Base-by-base conservation (phyloP, 495 filamentous ascomycete genomes). In the Penicillium robsamsonii region DNA sequence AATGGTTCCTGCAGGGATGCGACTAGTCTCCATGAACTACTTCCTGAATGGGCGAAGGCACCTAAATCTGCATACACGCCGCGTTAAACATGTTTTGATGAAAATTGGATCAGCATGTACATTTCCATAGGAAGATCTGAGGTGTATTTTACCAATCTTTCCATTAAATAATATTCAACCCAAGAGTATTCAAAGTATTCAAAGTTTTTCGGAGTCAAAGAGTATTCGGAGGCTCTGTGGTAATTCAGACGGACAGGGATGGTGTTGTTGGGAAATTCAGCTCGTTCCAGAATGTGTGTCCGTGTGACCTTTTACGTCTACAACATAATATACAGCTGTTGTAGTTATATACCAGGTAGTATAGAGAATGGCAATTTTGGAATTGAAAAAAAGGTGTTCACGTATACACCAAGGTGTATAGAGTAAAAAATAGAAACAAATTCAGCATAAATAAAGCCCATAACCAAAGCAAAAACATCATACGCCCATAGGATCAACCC, bases 401-500 rank as follows among this genome's bases (percentile, higher is more conserved):
- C 22, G 17, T 47, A 49, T 49, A 53, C 50, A 45, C 42, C 13
- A 33, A 40, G 35, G 46, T 43, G 50, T 31, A 55, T 40, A 58
- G 45, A 18, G 40, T 45, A 41, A 44, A 49, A 37, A 50, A 33
- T 11, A 56, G 13, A 55, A 43, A 55, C 37, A 48, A 62, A 59
- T 55, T 57, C 25, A 17, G 15, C 25, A 40, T 49, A 56, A 27
- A 66, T 47, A 17, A 47, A 47, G 59, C 50, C 53, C 50, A 61
- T 53, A 60, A 67, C 50, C 57, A 44, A 66, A 62, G 54, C 48
- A 42, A 56, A 43, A 43, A 61, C 57, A 49, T 62, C 66, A 70
- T 63, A 65, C 75, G 74, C 74, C 74, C 74, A 60, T 46, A 66
- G 68, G 59, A 64, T 58, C 60, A 68, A 58, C 60, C 66, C 57